Percentiles rank a stretch among this genome's conserved stretches.
Evolutionary conservation across 2,329 filamentous ascomycete species (phyloP).

Genomic region (Aureobasidium musti): DNA sequence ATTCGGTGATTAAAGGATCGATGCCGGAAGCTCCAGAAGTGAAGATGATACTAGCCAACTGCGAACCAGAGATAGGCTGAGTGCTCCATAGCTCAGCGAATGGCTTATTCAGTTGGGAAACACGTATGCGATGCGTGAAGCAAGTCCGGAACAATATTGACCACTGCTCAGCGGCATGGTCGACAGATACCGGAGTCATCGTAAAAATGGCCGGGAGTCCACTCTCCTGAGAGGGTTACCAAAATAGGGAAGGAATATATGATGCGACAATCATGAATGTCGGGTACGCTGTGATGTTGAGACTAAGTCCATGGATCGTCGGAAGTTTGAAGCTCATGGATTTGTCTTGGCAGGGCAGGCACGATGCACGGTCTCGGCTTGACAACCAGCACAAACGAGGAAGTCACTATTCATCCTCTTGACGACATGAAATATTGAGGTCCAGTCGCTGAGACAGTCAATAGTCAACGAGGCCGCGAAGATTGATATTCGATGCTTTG

Average conservation of each 20-base stretch:
- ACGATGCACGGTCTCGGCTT: constrained; percentile 1
- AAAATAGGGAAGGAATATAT: background rate
- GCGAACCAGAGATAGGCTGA: constrained; percentile 13
- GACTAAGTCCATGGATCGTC: background rate
- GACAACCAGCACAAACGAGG: background rate
- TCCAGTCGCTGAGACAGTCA: too few relatives aligned
- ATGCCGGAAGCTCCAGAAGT: constrained; percentile 24
- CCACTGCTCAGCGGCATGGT: constrained; percentile 30
- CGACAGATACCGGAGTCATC: constrained; percentile 7
- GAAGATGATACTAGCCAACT: constrained; percentile 27
- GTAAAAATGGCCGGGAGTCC: background rate
- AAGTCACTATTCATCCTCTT: background rate
- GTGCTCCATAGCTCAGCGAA: constrained; percentile 26
- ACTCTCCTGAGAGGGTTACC: background rate
- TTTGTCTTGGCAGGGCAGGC: constrained; percentile 20
- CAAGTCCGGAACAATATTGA: constrained; percentile 25
- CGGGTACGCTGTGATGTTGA: background rate
- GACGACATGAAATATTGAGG: too few relatives aligned
- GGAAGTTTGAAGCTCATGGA: background rate
- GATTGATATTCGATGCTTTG: too few relatives aligned
- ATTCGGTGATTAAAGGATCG: constrained; percentile 38
- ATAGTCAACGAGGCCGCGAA: too few relatives aligned
- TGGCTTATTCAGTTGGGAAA: constrained; percentile 25
- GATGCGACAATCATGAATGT: constrained; percentile 1
- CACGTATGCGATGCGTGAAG: constrained; percentile 29